A percentile compares a stretch with the other conserved stretches of the same genome.
Conservation (phyloP, 192 early-diverging fungal species). For the Geranomyces michiganensis region DNA sequence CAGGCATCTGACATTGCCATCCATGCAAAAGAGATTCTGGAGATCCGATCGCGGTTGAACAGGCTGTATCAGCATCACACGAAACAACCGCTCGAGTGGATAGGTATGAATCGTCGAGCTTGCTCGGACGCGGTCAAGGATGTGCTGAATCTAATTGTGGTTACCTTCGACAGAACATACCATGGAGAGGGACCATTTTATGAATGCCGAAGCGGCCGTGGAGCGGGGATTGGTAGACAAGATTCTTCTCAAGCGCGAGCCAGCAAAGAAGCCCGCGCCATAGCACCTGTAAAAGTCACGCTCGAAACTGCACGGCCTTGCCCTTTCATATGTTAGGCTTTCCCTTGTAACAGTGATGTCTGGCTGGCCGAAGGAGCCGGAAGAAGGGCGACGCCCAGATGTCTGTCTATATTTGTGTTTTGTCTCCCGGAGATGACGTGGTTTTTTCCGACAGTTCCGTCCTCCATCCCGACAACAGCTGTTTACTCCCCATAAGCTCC, state of each 20-base stretch:
- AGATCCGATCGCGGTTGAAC: conserved; percentile 82
- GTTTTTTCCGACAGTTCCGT: too few relatives aligned
- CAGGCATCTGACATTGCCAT: conserved; percentile 98
- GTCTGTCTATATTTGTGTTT: too few relatives aligned
- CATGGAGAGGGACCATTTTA: conserved; percentile 95
- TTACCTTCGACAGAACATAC: conserved; percentile 61
- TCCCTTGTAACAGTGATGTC: too few relatives aligned
- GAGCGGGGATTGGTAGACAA: conserved; percentile 92
- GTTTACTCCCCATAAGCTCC: too few relatives aligned
- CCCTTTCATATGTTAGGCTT: not conserved
- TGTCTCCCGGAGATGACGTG: too few relatives aligned
- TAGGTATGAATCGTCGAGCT: conserved; percentile 73
- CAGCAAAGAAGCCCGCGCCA: conserved; percentile 23
- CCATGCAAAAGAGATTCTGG: conserved; percentile 93
- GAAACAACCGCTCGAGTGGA: conserved; percentile 73
- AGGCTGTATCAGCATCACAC: conserved; percentile 86
- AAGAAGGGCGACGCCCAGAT: too few relatives aligned
- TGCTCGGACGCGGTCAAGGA: not conserved
- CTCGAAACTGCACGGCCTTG: too few relatives aligned
- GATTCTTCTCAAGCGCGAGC: conserved; percentile 70
- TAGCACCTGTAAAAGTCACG: not conserved
- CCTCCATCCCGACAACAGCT: too few relatives aligned
- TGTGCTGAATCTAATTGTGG: not conserved
- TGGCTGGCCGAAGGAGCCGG: too few relatives aligned
- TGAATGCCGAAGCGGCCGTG: conserved; percentile 86